Evolutionary conservation across 2,329 filamentous ascomycete genomes (phyloP).

Genomic region (Aspergillus fumigatiaffinis): DNA sequence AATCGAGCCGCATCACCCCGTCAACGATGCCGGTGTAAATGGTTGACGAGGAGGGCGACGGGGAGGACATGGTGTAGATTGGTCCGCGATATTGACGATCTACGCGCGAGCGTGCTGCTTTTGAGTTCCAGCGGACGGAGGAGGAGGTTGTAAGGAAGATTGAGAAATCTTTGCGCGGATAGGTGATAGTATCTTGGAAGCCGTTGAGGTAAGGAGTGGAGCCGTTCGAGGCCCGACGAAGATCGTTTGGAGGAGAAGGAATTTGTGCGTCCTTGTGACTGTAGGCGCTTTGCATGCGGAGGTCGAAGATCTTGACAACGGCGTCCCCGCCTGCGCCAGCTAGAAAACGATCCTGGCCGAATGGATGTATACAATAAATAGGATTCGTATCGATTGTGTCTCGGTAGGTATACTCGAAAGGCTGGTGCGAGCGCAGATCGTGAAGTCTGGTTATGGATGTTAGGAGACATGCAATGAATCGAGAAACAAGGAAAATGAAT

Average conservation of each 20-base stretch:
- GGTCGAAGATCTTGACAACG: slow-evolving; percentile 60
- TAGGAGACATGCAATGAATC: neutral
- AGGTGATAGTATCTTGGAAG: neutral
- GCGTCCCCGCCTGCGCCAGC: slow-evolving; percentile 55
- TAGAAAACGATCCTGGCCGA: slow-evolving; percentile 55
- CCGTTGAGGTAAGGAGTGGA: neutral
- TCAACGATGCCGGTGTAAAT: slow-evolving; percentile 44
- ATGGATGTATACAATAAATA: slow-evolving; percentile 55
- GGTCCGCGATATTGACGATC: slow-evolving; percentile 39
- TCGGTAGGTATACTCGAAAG: slow-evolving; percentile 48
- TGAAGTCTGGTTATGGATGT: slow-evolving; percentile 46
- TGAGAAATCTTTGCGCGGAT: slow-evolving; percentile 36
- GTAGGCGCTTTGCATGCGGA: slow-evolving; percentile 48
- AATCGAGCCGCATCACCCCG: slow-evolving; percentile 41
- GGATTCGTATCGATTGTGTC: slow-evolving; percentile 57
- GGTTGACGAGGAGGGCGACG: slow-evolving; percentile 42
- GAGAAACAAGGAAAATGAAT: slow-evolving; percentile 2
- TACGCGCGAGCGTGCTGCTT: slow-evolving; percentile 11
- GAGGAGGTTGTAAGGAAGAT: slow-evolving; percentile 38
- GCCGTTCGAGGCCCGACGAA: neutral
- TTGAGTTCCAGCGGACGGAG: slow-evolving; percentile 9
- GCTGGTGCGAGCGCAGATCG: slow-evolving; percentile 53
- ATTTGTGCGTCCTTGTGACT: slow-evolving; percentile 26
- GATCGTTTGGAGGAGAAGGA: neutral
- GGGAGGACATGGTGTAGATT: slow-evolving; percentile 43